Conservation (phyloP, 2,329 filamentous ascomycete genomes). For the Arthrobotrys conoides region DNA sequence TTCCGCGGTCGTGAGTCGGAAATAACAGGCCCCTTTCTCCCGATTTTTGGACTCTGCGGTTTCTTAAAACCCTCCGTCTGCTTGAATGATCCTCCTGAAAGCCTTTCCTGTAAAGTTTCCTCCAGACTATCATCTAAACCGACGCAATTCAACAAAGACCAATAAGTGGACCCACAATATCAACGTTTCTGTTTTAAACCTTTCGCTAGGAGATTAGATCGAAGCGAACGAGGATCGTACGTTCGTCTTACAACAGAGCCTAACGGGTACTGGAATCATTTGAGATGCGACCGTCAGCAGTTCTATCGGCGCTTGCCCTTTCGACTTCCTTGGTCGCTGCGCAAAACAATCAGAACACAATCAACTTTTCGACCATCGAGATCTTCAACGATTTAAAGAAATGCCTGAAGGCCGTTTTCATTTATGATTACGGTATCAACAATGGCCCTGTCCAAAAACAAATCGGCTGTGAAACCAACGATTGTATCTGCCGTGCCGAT, state of each 20-base stretch:
- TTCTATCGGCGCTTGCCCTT: slow-evolving; percentile 31
- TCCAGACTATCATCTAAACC: background rate
- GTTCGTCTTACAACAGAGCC: background rate
- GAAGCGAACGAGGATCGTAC: slow-evolving; percentile 20
- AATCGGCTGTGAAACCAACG: slow-evolving; percentile 52
- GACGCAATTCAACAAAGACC: background rate
- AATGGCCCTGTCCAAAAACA: slow-evolving; percentile 26
- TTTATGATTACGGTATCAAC: slow-evolving; percentile 36
- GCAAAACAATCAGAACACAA: slow-evolving; percentile 24
- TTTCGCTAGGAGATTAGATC: slow-evolving; percentile 16
- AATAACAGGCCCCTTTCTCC: slow-evolving; percentile 32
- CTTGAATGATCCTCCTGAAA: background rate
- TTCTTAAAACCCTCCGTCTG: slow-evolving; percentile 21
- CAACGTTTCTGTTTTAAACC: background rate
- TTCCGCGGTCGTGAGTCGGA: slow-evolving; percentile 36
- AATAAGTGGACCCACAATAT: background rate
- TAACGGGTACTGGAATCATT: background rate
- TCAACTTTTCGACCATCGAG: slow-evolving; percentile 41
- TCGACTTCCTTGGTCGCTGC: slow-evolving; percentile 45
- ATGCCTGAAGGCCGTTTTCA: slow-evolving; percentile 53
- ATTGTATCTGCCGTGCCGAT: slow-evolving; percentile 50
- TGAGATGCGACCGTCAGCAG: slow-evolving; percentile 44
- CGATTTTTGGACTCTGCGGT: slow-evolving; percentile 2
- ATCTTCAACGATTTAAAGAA: slow-evolving; percentile 36
- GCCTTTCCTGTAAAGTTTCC: background rate